phyloP scores from a whole-genome alignment of 164 flowering plant genomes.

The Dillenia turbinata region DNA sequence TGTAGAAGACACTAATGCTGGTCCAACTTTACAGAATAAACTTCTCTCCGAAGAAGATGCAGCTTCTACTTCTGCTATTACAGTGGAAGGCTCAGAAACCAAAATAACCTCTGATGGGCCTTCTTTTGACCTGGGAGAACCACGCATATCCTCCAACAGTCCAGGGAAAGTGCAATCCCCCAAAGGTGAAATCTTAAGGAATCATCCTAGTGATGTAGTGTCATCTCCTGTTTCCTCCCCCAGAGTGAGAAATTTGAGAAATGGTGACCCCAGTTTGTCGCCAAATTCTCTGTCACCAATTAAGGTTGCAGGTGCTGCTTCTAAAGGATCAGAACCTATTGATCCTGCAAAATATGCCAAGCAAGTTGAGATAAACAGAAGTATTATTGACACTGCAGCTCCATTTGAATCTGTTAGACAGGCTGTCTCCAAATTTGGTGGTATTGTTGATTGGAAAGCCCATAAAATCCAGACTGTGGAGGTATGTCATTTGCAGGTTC shows the following conservation, averaged over 20 bases:
- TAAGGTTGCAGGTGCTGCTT: constrained; percentile 13
- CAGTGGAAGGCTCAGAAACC: background rate
- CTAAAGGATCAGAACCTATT: constrained; percentile 9
- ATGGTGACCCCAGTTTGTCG: constrained; percentile 5
- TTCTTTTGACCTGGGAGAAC: background rate
- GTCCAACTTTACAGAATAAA: constrained; percentile 6
- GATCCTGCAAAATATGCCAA: constrained; percentile 19
- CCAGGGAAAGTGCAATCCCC: background rate
- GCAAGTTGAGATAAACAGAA: constrained; percentile 23
- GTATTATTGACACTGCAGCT: constrained; percentile 73
- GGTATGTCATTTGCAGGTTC: constrained; percentile 31
- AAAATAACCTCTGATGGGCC: background rate
- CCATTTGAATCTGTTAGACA: constrained; percentile 93
- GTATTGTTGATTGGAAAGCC: constrained; percentile 94
- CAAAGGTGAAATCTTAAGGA: constrained; percentile 6
- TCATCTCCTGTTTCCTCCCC: constrained; percentile 7
- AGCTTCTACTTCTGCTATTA: background rate
- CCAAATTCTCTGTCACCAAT: constrained; percentile 13
- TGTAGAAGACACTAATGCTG: constrained; percentile 11
- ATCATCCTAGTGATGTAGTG: constrained; percentile 4
- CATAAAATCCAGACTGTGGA: constrained; percentile 73
- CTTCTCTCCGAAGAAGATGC: constrained; percentile 1
- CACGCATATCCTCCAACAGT: background rate
- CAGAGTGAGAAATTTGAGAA: constrained; percentile 8
- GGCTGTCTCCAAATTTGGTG: constrained; percentile 92